phyloP scores from a whole-genome alignment of 805 yeast genomes.

The Hanseniaspora singularis region DNA sequence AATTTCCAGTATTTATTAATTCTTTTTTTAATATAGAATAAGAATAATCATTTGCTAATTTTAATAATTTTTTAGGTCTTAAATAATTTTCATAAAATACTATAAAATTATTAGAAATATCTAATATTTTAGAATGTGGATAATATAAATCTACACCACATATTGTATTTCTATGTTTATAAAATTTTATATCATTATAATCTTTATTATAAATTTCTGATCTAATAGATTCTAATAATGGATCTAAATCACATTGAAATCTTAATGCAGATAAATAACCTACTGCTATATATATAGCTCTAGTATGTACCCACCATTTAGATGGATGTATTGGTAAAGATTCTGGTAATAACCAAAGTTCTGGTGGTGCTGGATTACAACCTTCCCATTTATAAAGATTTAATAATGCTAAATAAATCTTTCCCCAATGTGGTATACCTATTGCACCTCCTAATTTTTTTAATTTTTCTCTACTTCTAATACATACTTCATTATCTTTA shows the following conservation, averaged over 20 bases:
- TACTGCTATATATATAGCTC: slow-evolving; percentile 79
- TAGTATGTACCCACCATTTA: slow-evolving; percentile 97
- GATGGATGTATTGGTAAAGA: slow-evolving; percentile 79
- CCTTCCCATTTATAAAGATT: slow-evolving; percentile 90
- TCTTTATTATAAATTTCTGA: slow-evolving; percentile 62
- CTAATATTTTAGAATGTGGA: slow-evolving; percentile 67
- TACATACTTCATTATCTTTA: slow-evolving; percentile 63
- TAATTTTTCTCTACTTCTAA: slow-evolving; percentile 61
- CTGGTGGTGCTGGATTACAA: slow-evolving; percentile 97
- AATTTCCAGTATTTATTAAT: slow-evolving; percentile 58
- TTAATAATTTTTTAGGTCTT: slow-evolving; percentile 63
- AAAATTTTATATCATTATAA: slow-evolving; percentile 56
- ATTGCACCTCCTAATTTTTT: slow-evolving; percentile 76
- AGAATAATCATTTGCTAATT: slow-evolving; percentile 39
- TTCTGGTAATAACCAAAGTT: slow-evolving; percentile 80
- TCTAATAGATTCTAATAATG: slow-evolving; percentile 55
- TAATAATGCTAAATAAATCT: slow-evolving; percentile 72
- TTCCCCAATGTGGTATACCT: slow-evolving; percentile 95
- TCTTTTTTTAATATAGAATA: slow-evolving; percentile 64
- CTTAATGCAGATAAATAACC: slow-evolving; percentile 61
- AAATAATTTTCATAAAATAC: slow-evolving; percentile 55
- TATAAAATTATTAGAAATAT: slow-evolving; percentile 48
- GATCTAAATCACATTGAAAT: slow-evolving; percentile 47
- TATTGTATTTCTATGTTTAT: slow-evolving; percentile 63
- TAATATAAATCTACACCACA: slow-evolving; percentile 88